phyloP scores from a whole-genome alignment of 495 filamentous ascomycete species.

The Glonium stellatum region DNA sequence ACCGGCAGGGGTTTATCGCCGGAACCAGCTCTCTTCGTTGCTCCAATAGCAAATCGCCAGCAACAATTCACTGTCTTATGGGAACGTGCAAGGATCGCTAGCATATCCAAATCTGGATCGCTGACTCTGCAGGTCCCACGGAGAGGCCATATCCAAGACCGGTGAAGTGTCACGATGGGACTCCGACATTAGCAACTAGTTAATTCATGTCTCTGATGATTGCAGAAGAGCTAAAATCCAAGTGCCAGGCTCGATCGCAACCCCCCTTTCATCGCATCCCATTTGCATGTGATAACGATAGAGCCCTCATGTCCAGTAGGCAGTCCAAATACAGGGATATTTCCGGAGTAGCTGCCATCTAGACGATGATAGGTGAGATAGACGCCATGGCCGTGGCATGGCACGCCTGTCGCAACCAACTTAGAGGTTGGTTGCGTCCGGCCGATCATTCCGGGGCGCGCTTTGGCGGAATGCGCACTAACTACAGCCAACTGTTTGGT shows the following conservation, averaged over 20 bases:
- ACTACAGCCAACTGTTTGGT: slow-evolving; percentile 1
- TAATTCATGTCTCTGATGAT: slow-evolving; percentile 3
- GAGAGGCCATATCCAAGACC: slow-evolving; percentile 1
- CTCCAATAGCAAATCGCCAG: background rate
- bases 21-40: background rate
- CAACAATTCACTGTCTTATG: background rate
- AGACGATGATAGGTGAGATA: background rate
- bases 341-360: no score
- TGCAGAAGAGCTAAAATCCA: background rate
- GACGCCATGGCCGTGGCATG: background rate
- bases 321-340: no score
- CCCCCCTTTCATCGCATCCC: background rate
- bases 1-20: background rate
- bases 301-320: no score
- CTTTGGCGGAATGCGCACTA: slow-evolving; percentile 4
- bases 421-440: slow-evolving; percentile 24
- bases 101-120: background rate
- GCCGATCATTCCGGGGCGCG: slow-evolving; percentile 11
- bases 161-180: background rate
- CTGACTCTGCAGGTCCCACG: background rate
- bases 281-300: background rate
- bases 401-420: slow-evolving; percentile 19
- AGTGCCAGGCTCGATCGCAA: background rate
- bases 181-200: background rate
- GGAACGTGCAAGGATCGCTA: slow-evolving; percentile 2